Evolutionary conservation across 2,329 filamentous ascomycete genomes (phyloP).

Genomic region (Capronia epimyces): DNA sequence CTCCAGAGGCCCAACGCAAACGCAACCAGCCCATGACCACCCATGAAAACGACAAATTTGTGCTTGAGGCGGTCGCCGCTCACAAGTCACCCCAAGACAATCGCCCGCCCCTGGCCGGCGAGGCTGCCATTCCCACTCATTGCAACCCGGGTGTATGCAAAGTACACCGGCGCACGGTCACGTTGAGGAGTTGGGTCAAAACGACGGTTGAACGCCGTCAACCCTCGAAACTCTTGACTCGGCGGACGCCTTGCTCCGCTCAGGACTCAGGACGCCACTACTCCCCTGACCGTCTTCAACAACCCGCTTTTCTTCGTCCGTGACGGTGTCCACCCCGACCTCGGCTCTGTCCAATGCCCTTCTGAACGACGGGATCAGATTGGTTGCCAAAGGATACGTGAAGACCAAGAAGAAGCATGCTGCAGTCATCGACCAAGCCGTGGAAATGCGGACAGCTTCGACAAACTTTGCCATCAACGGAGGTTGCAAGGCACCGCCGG

Average conservation of each 20-base stretch:
- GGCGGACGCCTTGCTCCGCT: constrained; percentile 3
- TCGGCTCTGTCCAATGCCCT: constrained; percentile 19
- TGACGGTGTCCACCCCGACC: constrained; percentile 4
- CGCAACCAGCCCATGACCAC: no score
- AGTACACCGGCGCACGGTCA: neutral
- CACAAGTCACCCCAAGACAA: neutral
- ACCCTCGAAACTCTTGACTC: neutral
- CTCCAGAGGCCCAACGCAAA: no score
- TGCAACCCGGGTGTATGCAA: neutral
- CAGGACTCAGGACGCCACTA: neutral
- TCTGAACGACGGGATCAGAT: constrained; percentile 23
- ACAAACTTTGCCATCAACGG: constrained; percentile 23
- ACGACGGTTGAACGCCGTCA: neutral
- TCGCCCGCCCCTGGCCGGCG: neutral
- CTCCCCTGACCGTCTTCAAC: neutral
- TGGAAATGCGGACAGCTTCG: constrained; percentile 22
- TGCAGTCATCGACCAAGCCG: constrained; percentile 22
- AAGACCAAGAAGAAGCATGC: constrained; percentile 24
- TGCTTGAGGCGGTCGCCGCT: neutral
- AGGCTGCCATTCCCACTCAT: neutral
- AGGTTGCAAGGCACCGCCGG: constrained; percentile 26
- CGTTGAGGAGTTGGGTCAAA: neutral
- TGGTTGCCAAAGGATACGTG: constrained; percentile 20
- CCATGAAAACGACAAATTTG: neutral
- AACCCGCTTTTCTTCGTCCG: constrained; percentile 4